These are phyloP conservation scores for Populus hybrid DNA, from an alignment of 441 rosid species.

Conservation along the genomic window DNA sequence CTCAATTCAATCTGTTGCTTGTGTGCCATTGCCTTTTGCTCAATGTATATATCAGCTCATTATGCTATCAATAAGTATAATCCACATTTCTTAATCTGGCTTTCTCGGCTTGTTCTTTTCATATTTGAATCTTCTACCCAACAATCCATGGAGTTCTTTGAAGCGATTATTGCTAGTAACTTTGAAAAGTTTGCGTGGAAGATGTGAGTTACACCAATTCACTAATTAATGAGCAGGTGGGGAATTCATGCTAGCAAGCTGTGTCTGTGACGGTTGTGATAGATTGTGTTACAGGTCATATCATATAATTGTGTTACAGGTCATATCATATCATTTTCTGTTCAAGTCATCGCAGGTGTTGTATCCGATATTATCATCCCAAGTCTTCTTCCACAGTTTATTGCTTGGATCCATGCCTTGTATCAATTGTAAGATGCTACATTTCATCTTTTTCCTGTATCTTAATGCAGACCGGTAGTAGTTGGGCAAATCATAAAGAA, in stretches of 20 bases:
- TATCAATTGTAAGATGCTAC: not conserved
- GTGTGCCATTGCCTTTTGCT: slow-evolving; percentile 9
- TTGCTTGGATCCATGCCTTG: not conserved
- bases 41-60: slow-evolving; percentile 11
- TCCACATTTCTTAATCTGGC: not conserved
- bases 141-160: not conserved
- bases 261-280: not conserved
- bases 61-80: slow-evolving; percentile 9
- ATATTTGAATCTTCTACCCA: not conserved
- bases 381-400: not conserved
- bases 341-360: not conserved
- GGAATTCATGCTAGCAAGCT: not conserved
- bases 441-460: not conserved
- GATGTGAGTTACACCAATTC: not conserved
- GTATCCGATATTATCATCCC: not conserved
- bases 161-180: not conserved
- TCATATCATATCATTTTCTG: not conserved
- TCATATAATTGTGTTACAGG: not conserved
- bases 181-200: not conserved
- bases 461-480: not conserved
- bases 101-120: not conserved
- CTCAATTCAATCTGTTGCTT: slow-evolving; percentile 6
- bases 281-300: not conserved
- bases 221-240: not conserved
- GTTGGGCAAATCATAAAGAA: not conserved